These are phyloP conservation scores for Pseudogymnoascus sp. DNA, from an alignment of 2,329 filamentous ascomycete genomes.

Conservation along the genomic window DNA sequence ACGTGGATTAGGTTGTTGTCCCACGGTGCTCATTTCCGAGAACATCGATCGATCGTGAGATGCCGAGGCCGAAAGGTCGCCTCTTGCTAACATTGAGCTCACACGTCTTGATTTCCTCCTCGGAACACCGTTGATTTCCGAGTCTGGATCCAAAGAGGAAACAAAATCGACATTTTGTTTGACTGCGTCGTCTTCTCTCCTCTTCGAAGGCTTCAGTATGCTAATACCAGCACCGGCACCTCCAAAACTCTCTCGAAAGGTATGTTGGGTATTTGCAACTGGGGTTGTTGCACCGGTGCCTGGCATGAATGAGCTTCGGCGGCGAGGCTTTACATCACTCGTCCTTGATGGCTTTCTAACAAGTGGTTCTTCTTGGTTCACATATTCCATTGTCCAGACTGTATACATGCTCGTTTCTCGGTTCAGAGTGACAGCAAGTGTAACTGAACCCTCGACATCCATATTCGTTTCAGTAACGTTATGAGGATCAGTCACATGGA, in stretches of 20 bases:
- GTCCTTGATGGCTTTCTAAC: constrained; percentile 33
- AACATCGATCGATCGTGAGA: constrained; percentile 72
- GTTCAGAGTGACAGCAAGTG: constrained; percentile 77
- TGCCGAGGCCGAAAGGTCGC: constrained; percentile 71
- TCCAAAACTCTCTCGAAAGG: constrained; percentile 72
- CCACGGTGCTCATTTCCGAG: constrained; percentile 54
- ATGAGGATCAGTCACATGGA: constrained; percentile 61
- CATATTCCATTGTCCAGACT: constrained; percentile 77
- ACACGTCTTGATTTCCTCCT: constrained; percentile 67
- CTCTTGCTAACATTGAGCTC: constrained; percentile 83
- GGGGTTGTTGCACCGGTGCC: constrained; percentile 74
- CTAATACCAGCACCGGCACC: constrained; percentile 17
- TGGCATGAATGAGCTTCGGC: constrained; percentile 55
- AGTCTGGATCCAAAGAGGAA: constrained; percentile 65
- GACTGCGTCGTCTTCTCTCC: constrained; percentile 19
- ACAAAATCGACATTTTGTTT: constrained; percentile 52
- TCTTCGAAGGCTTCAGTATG: constrained; percentile 20
- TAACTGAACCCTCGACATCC: constrained; percentile 43
- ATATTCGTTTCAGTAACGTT: constrained; percentile 48
- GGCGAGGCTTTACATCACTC: constrained; percentile 28
- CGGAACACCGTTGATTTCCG: constrained; percentile 45
- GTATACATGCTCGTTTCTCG: constrained; percentile 69
- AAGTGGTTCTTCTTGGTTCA: constrained; percentile 55
- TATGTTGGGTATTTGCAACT: constrained; percentile 52
- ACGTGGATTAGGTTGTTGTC: constrained; percentile 37